Base-by-base conservation (phyloP, 352 stramenopile genomes). In the Globisporangium iwayamae region DNA sequence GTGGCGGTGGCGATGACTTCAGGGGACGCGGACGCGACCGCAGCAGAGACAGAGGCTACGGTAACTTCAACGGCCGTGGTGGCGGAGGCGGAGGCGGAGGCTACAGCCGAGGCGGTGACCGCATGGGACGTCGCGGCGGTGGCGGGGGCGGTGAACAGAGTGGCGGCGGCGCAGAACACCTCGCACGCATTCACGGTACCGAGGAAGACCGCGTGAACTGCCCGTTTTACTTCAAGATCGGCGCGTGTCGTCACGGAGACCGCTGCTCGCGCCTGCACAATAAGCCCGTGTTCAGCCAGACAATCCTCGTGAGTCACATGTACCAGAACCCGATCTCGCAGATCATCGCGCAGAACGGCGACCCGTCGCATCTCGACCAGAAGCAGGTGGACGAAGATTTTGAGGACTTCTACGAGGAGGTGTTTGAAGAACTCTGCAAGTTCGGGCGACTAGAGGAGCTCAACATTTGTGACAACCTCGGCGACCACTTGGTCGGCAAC, bases 141-240 rank as follows among this genome's bases (percentile, higher is more conserved):
- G 70, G 79, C 22, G 74, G 75, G n/a, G 70, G 80, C 28, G 73
- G 72, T 9, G 86, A 94, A 30, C 77, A 85, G 66, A 88, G 78
- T 45, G 87, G 87, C 39, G 91, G 90, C 20, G 90, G 90, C 18
- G 97, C 97, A 20, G 94, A 98, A 64, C 94, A 99, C 79, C 82
- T 99, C 52, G 96, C 97, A 43, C 85, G 96, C 45, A 99, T 99
- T 69, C 96, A 99, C 79, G 97, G 97, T 39, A 99, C 96, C 11
- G 97, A 99, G 75, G 97, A 99, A 74, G 86, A 96, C 68, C 85
- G 85, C 43, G 93, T 99, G 51, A 99, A 99, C 81, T 99, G 98
- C 77, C 97, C 98, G 53, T 99, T 99, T 78, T 99, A 99, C 79
- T 99, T 99, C 81, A 99, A 99, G 87, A 99, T 99, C 54, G 98